phyloP scores from a whole-genome alignment of 2,329 filamentous ascomycete species.

The Sclerotinia subarctica region DNA sequence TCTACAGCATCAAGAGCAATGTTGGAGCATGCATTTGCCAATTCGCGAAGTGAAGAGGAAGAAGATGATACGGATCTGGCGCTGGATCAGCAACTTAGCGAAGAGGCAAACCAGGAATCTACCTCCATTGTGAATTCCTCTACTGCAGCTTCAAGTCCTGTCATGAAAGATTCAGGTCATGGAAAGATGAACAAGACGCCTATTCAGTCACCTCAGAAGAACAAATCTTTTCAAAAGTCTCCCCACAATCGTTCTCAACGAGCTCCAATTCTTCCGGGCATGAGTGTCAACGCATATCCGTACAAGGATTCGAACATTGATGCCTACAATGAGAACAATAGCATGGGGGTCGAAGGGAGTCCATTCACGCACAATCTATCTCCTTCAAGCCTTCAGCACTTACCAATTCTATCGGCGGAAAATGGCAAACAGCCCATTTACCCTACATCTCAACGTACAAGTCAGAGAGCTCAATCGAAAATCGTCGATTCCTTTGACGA shows the following conservation, averaged over 20 bases:
- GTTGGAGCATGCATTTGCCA: slow-evolving; percentile 19
- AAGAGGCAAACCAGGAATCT: slow-evolving; percentile 16
- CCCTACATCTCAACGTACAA: not conserved
- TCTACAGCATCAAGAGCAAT: slow-evolving; percentile 27
- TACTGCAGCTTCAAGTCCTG: not conserved
- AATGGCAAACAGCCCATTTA: not conserved
- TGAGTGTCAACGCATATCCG: slow-evolving; percentile 14
- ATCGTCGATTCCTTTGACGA: slow-evolving; percentile 7
- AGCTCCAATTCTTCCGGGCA: slow-evolving; percentile 20
- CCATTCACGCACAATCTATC: not conserved
- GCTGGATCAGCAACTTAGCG: slow-evolving; percentile 25
- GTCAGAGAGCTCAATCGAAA: not conserved
- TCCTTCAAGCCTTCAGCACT: not conserved
- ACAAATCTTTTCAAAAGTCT: slow-evolving; percentile 2
- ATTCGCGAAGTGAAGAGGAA: slow-evolving; percentile 23
- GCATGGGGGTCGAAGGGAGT: not conserved
- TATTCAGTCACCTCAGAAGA: not conserved
- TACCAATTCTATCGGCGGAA: not conserved
- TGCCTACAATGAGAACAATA: not conserved
- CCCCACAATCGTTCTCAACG: slow-evolving; percentile 6
- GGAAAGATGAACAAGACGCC: not conserved
- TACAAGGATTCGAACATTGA: not conserved
- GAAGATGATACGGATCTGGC: slow-evolving; percentile 26
- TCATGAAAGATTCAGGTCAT: not conserved
- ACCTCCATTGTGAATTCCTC: not conserved